Conservation (phyloP, 2,329 filamentous ascomycete genomes). For the Sclerotinia nivalis region DNA sequence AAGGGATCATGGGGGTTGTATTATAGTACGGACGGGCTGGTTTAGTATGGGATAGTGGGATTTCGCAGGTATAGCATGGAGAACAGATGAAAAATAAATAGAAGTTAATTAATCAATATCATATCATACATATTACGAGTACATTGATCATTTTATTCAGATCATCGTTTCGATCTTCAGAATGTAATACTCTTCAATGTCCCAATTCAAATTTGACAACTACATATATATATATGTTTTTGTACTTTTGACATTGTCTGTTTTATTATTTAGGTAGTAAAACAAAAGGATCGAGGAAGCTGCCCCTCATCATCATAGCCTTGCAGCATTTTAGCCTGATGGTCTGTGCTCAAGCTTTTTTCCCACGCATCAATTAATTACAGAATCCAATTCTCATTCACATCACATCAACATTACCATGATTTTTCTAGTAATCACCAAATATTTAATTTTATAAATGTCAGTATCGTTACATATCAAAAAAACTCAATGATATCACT, state of each 20-base stretch:
- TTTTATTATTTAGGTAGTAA: too few species aligned
- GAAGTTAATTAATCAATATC: not conserved
- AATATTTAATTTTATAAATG: not conserved
- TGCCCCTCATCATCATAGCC: not conserved
- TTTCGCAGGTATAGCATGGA: not conserved
- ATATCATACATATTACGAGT: not conserved
- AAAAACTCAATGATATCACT: not conserved
- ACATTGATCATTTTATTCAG: not conserved
- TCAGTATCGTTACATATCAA: not conserved
- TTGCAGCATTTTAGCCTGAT: not conserved
- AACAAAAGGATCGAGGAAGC: not conserved
- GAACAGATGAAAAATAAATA: constrained; percentile 8
- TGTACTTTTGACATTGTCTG: too few species aligned
- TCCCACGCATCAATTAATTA: not conserved
- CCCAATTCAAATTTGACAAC: too few species aligned
- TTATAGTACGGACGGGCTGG: not conserved
- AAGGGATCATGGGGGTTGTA: not conserved
- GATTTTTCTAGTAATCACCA: not conserved
- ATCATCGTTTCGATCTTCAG: not conserved
- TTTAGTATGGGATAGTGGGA: not conserved
- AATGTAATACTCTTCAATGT: too few species aligned
- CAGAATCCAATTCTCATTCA: not conserved
- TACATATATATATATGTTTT: too few species aligned
- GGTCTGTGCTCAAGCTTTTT: constrained; percentile 13
- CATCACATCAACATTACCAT: not conserved